Percentiles rank a stretch among this genome's conserved stretches.
Conservation (phyloP, 2,329 filamentous ascomycete species). For the Cytospora paraplurivora region DNA sequence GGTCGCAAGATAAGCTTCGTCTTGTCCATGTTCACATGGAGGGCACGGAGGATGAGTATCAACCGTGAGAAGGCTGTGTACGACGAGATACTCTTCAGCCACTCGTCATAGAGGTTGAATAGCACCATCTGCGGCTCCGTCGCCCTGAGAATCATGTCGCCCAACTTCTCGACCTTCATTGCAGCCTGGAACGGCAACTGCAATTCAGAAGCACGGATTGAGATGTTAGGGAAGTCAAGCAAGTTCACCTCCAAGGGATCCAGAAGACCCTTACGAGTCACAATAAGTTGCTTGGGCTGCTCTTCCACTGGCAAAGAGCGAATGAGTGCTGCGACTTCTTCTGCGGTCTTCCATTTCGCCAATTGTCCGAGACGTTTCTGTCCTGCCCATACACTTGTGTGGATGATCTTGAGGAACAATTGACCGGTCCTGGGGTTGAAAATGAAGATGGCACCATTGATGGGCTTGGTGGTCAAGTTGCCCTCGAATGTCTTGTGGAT, state of each 20-base stretch:
- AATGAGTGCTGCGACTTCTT: conserved; percentile 98
- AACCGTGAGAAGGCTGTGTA: conserved; percentile 98
- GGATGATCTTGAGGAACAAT: conserved; percentile 98
- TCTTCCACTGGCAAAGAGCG: conserved; percentile 95
- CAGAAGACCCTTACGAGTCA: conserved; percentile 93
- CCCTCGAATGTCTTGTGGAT: conserved; percentile 99
- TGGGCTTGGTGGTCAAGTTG: conserved; percentile 97
- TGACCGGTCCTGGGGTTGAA: conserved; percentile 99
- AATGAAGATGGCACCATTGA: conserved; percentile 99
- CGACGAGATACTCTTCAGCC: conserved; percentile 96
- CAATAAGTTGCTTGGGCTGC: conserved; percentile 97
- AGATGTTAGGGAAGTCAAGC: conserved; percentile 98
- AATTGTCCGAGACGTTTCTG: conserved; percentile 98
- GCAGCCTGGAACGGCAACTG: conserved; percentile 98
- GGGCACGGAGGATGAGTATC: conserved; percentile 86
- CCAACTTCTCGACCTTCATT: conserved; percentile 99
- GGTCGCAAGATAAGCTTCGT: conserved; percentile 93
- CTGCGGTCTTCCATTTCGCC: conserved; percentile 99
- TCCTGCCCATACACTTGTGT: conserved; percentile 98
- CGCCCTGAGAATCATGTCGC: conserved; percentile 96
- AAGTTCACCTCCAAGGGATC: conserved; percentile 97
- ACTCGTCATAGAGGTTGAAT: conserved; percentile 98
- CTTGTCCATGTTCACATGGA: conserved; percentile 98
- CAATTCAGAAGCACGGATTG: conserved; percentile 93
- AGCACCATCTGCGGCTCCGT: conserved; percentile 99